Conservation (phyloP, 2,329 filamentous ascomycete genomes). For the Fusarium drepaniforme region DNA sequence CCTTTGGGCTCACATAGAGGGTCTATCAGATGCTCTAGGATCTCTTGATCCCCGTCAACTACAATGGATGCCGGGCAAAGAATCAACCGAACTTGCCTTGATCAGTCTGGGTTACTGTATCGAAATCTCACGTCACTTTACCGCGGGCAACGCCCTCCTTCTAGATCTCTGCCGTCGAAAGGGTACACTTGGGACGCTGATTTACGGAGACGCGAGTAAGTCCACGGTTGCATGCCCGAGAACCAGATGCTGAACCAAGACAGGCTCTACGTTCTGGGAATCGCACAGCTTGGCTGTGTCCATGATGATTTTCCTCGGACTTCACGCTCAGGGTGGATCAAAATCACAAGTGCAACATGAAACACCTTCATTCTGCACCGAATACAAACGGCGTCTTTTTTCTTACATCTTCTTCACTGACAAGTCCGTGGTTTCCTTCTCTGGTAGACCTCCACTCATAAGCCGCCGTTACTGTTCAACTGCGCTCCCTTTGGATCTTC, state of each 20-base stretch:
- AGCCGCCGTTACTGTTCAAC: slow-evolving; percentile 66
- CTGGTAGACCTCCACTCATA: slow-evolving; percentile 66
- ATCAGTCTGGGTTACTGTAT: slow-evolving; percentile 47
- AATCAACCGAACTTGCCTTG: slow-evolving; percentile 3
- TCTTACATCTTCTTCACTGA: slow-evolving; percentile 57
- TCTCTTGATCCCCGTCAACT: slow-evolving; percentile 20
- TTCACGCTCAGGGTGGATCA: slow-evolving; percentile 44
- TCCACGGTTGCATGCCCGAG: not conserved
- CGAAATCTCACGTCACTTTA: slow-evolving; percentile 44
- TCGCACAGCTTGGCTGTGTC: slow-evolving; percentile 53
- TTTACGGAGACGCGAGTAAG: slow-evolving; percentile 56
- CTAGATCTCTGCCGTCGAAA: slow-evolving; percentile 52
- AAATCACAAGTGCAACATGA: not conserved
- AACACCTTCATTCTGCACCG: slow-evolving; percentile 48
- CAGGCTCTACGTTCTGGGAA: slow-evolving; percentile 53
- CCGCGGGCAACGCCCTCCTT: slow-evolving; percentile 52
- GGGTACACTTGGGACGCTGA: slow-evolving; percentile 50
- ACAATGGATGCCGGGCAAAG: slow-evolving; percentile 10
- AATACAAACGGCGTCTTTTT: slow-evolving; percentile 50
- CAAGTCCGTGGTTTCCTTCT: slow-evolving; percentile 64
- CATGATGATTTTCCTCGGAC: slow-evolving; percentile 50
- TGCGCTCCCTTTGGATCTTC: slow-evolving; percentile 66
- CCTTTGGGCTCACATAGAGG: slow-evolving; percentile 46
- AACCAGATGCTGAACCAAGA: not conserved
- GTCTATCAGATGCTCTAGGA: slow-evolving; percentile 26